phyloP scores from a whole-genome alignment of 257 asterid species.

The Solanum piurae region DNA sequence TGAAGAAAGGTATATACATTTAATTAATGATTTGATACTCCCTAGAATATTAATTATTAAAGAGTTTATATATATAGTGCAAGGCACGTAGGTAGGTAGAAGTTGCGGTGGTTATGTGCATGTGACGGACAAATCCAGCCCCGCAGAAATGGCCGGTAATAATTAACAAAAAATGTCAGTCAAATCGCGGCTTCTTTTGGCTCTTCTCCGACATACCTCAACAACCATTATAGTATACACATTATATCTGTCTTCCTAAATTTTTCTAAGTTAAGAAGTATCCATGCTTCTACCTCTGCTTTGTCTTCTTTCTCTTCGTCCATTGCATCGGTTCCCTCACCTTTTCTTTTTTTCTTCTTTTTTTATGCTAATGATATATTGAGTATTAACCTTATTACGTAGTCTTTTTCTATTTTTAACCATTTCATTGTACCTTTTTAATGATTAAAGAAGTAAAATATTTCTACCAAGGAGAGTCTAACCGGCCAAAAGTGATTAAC shows the following conservation, averaged over 20 bases:
- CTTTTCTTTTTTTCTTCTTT: background rate
- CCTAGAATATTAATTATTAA: background rate
- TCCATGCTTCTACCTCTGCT: constrained; percentile 41
- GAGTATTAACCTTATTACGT: background rate
- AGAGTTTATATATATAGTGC: background rate
- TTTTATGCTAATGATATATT: background rate
- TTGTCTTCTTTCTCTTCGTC: constrained; percentile 32
- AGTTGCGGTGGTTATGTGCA: constrained; percentile 10
- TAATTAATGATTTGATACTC: background rate
- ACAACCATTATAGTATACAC: background rate
- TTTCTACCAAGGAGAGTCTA: too few species aligned
- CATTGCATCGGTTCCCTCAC: background rate
- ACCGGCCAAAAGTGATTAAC: background rate
- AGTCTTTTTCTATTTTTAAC: background rate
- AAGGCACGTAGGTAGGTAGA: constrained; percentile 6
- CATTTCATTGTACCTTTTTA: background rate
- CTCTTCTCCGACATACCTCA: constrained; percentile 35
- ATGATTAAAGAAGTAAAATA: background rate
- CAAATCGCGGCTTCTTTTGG: background rate
- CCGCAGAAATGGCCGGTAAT: background rate
- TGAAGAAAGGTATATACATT: background rate
- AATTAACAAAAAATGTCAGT: background rate
- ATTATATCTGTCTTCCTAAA: background rate
- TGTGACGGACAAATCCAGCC: background rate
- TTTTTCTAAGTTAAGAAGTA: constrained; percentile 4